Conservation (phyloP, 2,329 filamentous ascomycete genomes). For the Chaetothyriales sp. region DNA sequence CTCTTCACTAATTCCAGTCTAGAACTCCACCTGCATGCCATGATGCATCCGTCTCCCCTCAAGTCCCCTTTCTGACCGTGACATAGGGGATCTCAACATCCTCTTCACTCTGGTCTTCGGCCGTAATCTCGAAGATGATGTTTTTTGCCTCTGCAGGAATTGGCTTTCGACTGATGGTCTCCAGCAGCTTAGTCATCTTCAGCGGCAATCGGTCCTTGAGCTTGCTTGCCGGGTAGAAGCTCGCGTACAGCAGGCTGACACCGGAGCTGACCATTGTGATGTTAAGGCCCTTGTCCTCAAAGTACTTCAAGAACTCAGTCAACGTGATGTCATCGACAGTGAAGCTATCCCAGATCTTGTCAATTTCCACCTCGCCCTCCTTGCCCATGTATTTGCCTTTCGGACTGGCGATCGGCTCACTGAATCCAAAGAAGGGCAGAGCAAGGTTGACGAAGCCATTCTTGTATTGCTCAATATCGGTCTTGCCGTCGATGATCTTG, state of each 20-base stretch:
- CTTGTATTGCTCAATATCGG: conserved; percentile 97
- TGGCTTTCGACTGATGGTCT: conserved; percentile 79
- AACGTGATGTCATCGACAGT: conserved; percentile 72
- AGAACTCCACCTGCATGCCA: background rate
- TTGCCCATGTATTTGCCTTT: conserved; percentile 81
- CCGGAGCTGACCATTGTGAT: conserved; percentile 96
- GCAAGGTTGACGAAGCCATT: conserved; percentile 97
- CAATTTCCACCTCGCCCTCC: conserved; percentile 65
- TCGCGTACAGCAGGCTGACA: conserved; percentile 84
- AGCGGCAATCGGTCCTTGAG: conserved; percentile 68
- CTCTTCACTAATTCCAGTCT: background rate
- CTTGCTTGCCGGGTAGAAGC: conserved; percentile 75
- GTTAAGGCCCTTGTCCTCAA: conserved; percentile 64
- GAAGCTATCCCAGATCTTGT: conserved; percentile 97
- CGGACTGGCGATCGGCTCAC: conserved; percentile 84
- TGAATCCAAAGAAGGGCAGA: conserved; percentile 95
- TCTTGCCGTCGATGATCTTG: conserved; percentile 93
- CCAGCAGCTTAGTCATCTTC: conserved; percentile 79
- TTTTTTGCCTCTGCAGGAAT: conserved; percentile 88
- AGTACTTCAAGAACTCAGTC: conserved; percentile 67
- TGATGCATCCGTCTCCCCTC: conserved; percentile 1
- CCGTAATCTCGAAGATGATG: conserved; percentile 90
- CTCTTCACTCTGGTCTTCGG: conserved; percentile 74
- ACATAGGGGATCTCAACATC: conserved; percentile 97
- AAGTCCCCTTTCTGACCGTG: conserved; percentile 55